A percentile compares a stretch with the other conserved stretches of the same genome.
Conservation (phyloP, 139 green algal genomes). For the Deuterostichococcus epilithicus region DNA sequence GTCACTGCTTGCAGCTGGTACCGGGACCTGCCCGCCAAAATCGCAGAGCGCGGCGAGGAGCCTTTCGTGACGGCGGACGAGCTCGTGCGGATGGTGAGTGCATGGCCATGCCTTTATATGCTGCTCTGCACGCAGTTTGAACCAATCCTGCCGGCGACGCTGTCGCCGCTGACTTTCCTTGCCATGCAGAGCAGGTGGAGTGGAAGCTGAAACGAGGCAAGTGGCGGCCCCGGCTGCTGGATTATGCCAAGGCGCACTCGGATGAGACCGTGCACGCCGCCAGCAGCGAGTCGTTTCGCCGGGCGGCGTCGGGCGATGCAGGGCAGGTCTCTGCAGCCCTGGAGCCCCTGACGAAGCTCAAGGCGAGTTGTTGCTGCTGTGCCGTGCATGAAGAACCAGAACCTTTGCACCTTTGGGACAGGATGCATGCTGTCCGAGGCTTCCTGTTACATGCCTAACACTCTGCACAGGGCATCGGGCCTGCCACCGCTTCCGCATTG, state of each 20-base stretch:
- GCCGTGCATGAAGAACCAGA: background rate
- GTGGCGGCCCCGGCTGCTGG: slow-evolving; percentile 51
- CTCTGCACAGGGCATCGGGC: slow-evolving; percentile 44
- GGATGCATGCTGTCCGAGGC: background rate
- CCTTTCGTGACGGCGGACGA: too few species aligned
- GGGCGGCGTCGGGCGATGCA: background rate
- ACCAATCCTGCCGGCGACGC: too few species aligned
- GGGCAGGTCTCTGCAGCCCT: slow-evolving; percentile 26
- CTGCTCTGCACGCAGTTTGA: too few species aligned
- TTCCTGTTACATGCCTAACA: background rate
- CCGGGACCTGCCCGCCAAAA: too few species aligned
- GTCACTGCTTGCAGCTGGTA: too few species aligned
- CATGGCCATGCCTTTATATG: too few species aligned
- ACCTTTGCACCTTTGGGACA: background rate
- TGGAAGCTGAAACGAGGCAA: slow-evolving; percentile 70
- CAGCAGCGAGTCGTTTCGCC: background rate
- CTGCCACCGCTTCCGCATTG: slow-evolving; percentile 61
- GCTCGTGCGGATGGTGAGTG: too few species aligned
- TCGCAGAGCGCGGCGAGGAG: too few species aligned
- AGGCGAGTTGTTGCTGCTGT: slow-evolving; percentile 10
- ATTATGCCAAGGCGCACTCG: slow-evolving; percentile 36
- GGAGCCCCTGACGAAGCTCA: slow-evolving; percentile 41
- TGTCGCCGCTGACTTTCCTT: too few species aligned
- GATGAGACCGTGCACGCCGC: slow-evolving; percentile 12
- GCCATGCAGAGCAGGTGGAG: slow-evolving; percentile 41